phyloP scores from a whole-genome alignment of 306 rosid genomes.

The Vigna radiata region DNA sequence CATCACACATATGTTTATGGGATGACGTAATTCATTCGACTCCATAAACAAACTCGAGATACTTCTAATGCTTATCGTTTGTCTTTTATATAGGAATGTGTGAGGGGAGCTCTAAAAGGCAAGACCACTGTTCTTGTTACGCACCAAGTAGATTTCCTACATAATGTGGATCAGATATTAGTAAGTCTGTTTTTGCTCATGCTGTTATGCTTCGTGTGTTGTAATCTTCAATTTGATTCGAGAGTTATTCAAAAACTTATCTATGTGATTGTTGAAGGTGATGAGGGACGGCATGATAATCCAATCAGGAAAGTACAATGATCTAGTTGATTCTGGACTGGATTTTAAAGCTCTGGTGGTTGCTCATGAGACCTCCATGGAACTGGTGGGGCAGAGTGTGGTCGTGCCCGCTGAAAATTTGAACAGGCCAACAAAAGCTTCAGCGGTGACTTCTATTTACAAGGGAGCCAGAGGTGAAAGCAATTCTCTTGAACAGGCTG shows the following conservation, averaged over 20 bases:
- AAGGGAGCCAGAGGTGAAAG: conserved; percentile 54
- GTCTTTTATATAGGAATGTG: conserved; percentile 67
- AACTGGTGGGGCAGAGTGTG: conserved; percentile 64
- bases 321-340: conserved; percentile 55
- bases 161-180: conserved; percentile 75
- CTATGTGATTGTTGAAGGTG: conserved; percentile 52
- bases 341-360: conserved; percentile 73
- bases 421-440: conserved; percentile 40
- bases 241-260: background rate
- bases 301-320: conserved; percentile 73
- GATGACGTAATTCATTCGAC: background rate
- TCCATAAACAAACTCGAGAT: background rate
- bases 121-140: conserved; percentile 82
- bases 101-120: conserved; percentile 70
- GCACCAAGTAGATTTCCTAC: conserved; percentile 92
- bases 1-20: background rate
- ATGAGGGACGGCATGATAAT: conserved; percentile 81
- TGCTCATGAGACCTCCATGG: conserved; percentile 89
- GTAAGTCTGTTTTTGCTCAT: conserved; percentile 45
- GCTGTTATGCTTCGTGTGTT: background rate
- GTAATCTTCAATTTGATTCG: background rate
- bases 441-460: conserved; percentile 36
- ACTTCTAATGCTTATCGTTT: background rate
- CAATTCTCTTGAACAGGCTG: conserved; percentile 51
- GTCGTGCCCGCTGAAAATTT: conserved; percentile 43